Evolutionary conservation across 2,329 filamentous ascomycete species (phyloP).

Genomic region (Aureobasidium sp.): DNA sequence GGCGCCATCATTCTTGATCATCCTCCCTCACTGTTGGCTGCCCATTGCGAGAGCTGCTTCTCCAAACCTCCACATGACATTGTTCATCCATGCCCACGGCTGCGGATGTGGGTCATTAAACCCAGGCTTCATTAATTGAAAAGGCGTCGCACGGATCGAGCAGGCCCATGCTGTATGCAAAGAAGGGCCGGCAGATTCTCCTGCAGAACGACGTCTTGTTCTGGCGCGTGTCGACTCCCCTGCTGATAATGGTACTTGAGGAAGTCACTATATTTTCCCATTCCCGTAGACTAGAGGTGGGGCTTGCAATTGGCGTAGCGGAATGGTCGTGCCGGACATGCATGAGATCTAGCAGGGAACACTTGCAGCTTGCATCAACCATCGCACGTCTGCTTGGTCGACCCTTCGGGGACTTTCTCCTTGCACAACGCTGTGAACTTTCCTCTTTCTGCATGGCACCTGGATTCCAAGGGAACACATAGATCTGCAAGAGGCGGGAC

Average conservation of each 20-base stretch:
- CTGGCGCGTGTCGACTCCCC: neutral
- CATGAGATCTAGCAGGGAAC: constrained; percentile 14
- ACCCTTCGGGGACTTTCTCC: constrained; percentile 1
- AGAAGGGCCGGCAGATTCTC: constrained; percentile 6
- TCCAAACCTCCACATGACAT: neutral
- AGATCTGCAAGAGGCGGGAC: constrained; percentile 10
- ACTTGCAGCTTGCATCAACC: neutral
- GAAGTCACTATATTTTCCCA: neutral
- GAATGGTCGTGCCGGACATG: constrained; percentile 12
- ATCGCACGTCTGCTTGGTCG: neutral
- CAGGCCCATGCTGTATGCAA: neutral
- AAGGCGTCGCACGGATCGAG: constrained; percentile 5
- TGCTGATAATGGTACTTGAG: neutral
- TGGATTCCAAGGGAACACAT: constrained; percentile 1
- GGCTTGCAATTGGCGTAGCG: constrained; percentile 4
- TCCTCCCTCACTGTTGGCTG: neutral
- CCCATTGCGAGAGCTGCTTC: neutral
- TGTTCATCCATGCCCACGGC: neutral
- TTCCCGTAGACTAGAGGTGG: neutral
- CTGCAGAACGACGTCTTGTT: constrained; percentile 4
- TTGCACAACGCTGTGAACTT: constrained; percentile 5
- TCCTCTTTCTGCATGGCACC: constrained; percentile 10
- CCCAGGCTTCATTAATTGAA: constrained; percentile 1
- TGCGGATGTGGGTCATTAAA: constrained; percentile 7
- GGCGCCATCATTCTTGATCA: constrained; percentile 7